These are phyloP conservation scores for Acer saccharum DNA, from an alignment of 345 rosid species.

Conservation along the genomic window DNA sequence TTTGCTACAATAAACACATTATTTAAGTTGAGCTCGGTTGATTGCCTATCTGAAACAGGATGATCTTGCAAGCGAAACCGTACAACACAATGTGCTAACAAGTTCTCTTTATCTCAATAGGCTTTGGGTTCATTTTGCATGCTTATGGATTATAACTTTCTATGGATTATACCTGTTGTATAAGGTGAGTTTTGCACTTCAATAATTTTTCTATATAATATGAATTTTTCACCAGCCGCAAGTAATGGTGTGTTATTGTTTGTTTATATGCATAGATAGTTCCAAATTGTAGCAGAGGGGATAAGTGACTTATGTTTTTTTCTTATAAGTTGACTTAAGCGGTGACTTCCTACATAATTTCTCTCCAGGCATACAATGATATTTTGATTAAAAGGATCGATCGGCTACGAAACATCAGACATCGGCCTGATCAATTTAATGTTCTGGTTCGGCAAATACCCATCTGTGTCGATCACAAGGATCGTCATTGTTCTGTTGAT, in stretches of 20 bases:
- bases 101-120: constrained; percentile 32
- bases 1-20: too few species aligned
- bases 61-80: not conserved
- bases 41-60: not conserved
- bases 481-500: constrained; percentile 63
- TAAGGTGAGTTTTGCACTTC: constrained; percentile 48
- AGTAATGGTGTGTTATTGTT: constrained; percentile 11
- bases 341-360: constrained; percentile 38
- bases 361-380: constrained; percentile 73
- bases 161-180: constrained; percentile 66
- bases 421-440: constrained; percentile 76
- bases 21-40: not conserved
- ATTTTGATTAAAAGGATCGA: constrained; percentile 65
- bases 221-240: not conserved
- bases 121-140: constrained; percentile 91
- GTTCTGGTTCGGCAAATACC: constrained; percentile 82
- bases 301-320: constrained; percentile 22
- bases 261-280: constrained; percentile 1
- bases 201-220: not conserved
- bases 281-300: constrained; percentile 12
- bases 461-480: constrained; percentile 55
- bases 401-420: constrained; percentile 48
- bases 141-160: constrained; percentile 79
- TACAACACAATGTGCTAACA: not conserved
- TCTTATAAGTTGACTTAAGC: constrained; percentile 26